Percentiles rank a stretch among this genome's conserved stretches.
phyloP scores from a whole-genome alignment of 1,284 basidiomycete species.

The Irpex sp. region DNA sequence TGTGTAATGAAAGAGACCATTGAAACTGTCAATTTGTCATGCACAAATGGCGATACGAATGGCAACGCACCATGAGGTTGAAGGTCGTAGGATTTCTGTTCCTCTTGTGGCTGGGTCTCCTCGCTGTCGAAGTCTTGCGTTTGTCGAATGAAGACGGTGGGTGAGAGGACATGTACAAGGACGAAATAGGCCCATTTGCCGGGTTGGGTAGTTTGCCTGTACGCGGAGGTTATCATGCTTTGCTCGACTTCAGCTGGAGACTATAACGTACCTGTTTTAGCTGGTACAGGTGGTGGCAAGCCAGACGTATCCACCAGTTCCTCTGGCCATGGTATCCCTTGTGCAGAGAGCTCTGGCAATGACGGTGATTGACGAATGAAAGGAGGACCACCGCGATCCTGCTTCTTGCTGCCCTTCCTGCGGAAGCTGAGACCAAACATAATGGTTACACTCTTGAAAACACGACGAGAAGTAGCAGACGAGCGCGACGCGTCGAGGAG shows the following conservation, averaged over 20 bases:
- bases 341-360: conserved; percentile 66
- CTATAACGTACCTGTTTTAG: conserved; percentile 37
- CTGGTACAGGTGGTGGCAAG: conserved; percentile 41
- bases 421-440: conserved; percentile 82
- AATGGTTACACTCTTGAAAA: neutral
- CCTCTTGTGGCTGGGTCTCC: conserved; percentile 46
- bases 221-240: conserved; percentile 16
- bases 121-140: conserved; percentile 33
- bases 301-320: conserved; percentile 67
- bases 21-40: neutral
- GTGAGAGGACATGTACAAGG: conserved; percentile 56
- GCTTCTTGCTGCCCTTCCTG: conserved; percentile 47
- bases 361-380: conserved; percentile 64
- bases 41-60: neutral
- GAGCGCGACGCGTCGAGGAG: conserved; percentile 1
- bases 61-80: conserved; percentile 69
- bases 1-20: conserved; percentile 23
- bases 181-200: conserved; percentile 51
- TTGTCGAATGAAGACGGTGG: conserved; percentile 58
- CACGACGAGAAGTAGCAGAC: neutral
- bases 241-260: too few relatives aligned
- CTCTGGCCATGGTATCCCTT: conserved; percentile 78
- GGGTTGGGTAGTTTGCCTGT: conserved; percentile 6
- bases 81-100: conserved; percentile 69
- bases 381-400: conserved; percentile 34